These are phyloP conservation scores for Themeda triandra DNA, from an alignment of 176 grass and related monocot genomes.

Conservation along the genomic window DNA sequence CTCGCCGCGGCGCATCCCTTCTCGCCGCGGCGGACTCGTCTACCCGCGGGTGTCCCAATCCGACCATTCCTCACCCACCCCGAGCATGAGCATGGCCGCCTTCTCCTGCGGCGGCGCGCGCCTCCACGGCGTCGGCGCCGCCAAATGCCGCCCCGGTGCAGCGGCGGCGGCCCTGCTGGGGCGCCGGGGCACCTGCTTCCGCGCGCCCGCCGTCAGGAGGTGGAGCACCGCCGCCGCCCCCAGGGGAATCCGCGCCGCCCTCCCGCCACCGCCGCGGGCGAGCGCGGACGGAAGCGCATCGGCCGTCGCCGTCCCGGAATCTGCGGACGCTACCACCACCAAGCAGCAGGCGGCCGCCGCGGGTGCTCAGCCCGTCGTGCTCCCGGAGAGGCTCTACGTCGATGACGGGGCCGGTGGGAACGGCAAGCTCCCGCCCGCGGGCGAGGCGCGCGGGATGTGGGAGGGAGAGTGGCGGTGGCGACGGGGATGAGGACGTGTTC, in stretches of 20 bases:
- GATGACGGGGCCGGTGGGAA: conserved; percentile 26
- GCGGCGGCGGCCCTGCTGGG: background rate
- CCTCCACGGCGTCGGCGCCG: background rate
- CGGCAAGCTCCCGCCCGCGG: conserved; percentile 20
- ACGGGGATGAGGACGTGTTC: too few species aligned
- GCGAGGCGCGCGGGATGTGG: background rate
- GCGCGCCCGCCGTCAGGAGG: background rate
- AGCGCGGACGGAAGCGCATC: background rate
- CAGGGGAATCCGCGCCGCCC: conserved; percentile 22
- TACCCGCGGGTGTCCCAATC: background rate
- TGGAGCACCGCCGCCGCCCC: background rate
- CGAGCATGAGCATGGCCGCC: conserved; percentile 49
- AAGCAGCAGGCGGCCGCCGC: background rate
- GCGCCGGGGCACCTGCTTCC: background rate
- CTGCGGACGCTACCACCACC: background rate
- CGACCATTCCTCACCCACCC: background rate
- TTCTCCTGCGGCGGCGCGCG: conserved; percentile 36
- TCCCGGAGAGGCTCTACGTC: conserved; percentile 3
- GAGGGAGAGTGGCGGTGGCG: background rate
- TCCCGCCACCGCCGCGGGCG: conserved; percentile 17
- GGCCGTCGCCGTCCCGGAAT: background rate
- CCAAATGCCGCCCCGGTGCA: conserved; percentile 19
- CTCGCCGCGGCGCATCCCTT: background rate
- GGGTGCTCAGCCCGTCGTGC: background rate
- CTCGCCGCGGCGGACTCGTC: background rate